Conservation (phyloP, 2,329 filamentous ascomycete species). For the Alternaria sp. region DNA sequence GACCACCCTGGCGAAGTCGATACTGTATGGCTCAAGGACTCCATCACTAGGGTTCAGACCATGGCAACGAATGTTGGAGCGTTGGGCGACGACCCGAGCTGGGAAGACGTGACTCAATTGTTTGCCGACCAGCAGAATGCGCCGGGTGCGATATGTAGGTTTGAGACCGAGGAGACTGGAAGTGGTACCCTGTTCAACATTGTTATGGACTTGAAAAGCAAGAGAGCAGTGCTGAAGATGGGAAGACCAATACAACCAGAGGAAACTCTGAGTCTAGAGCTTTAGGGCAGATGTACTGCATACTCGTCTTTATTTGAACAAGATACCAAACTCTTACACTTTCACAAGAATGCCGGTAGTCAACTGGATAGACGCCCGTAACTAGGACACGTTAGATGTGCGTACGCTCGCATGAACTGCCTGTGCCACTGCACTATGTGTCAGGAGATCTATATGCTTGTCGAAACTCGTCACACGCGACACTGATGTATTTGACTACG, state of each 20-base stretch:
- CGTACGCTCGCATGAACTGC: not conserved
- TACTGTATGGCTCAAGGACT: conserved; percentile 53
- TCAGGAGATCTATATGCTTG: not conserved
- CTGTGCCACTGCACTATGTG: not conserved
- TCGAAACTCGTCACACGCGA: not conserved
- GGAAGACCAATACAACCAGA: conserved; percentile 41
- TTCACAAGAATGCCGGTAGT: not conserved
- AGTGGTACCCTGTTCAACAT: conserved; percentile 47
- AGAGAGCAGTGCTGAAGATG: conserved; percentile 35
- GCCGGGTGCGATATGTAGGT: conserved; percentile 44
- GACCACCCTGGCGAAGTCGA: conserved; percentile 50
- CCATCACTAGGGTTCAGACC: conserved; percentile 42
- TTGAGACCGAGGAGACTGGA: conserved; percentile 31
- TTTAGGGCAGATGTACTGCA: conserved; percentile 15
- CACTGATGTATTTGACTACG: not conserved
- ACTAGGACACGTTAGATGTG: not conserved
- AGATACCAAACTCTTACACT: not conserved
- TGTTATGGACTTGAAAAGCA: conserved; percentile 45
- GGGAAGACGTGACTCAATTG: conserved; percentile 37
- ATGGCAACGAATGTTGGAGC: conserved; percentile 43
- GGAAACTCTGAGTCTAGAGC: conserved; percentile 28
- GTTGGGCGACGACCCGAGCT: conserved; percentile 29
- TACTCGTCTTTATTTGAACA: not conserved
- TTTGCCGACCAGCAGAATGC: conserved; percentile 53
- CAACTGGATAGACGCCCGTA: not conserved